Conservation (phyloP, 371 early-diverging fungal species). For the Mortierella sp. region DNA sequence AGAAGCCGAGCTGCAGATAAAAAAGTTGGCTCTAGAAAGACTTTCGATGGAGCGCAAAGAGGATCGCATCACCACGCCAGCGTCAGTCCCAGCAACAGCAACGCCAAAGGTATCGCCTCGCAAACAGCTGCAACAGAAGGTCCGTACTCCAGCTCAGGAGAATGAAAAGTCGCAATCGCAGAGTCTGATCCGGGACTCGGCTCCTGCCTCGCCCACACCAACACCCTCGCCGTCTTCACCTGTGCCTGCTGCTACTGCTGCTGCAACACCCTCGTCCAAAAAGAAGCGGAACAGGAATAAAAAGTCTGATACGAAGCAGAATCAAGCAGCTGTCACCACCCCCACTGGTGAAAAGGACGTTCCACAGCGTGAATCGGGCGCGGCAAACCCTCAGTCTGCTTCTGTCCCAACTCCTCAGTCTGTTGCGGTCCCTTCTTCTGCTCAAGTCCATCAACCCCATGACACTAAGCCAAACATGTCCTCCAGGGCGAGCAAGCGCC, state of each 20-base stretch:
- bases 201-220: constrained; percentile 41
- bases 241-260: neutral
- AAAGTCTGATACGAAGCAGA: constrained; percentile 21
- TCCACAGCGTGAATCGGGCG: constrained; percentile 5
- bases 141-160: constrained; percentile 21
- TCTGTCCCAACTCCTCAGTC: constrained; percentile 6
- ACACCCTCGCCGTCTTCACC: constrained; percentile 25
- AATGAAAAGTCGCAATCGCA: constrained; percentile 6
- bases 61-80: neutral
- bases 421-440: constrained; percentile 3
- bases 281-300: constrained; percentile 39
- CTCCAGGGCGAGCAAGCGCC: constrained; percentile 27
- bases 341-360: constrained; percentile 9
- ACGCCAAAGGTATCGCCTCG: constrained; percentile 24
- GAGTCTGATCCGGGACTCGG: constrained; percentile 10
- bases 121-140: constrained; percentile 20
- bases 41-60: constrained; percentile 44
- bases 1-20: constrained; percentile 45
- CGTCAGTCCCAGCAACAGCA: neutral
- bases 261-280: constrained; percentile 16
- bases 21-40: constrained; percentile 42
- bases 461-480: constrained; percentile 12
- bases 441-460: constrained; percentile 15
- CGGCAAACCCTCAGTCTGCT: neutral
- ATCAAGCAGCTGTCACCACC: constrained; percentile 1